Conservation (phyloP, 495 filamentous ascomycete species). For the Polyplosphaeria fusca region DNA sequence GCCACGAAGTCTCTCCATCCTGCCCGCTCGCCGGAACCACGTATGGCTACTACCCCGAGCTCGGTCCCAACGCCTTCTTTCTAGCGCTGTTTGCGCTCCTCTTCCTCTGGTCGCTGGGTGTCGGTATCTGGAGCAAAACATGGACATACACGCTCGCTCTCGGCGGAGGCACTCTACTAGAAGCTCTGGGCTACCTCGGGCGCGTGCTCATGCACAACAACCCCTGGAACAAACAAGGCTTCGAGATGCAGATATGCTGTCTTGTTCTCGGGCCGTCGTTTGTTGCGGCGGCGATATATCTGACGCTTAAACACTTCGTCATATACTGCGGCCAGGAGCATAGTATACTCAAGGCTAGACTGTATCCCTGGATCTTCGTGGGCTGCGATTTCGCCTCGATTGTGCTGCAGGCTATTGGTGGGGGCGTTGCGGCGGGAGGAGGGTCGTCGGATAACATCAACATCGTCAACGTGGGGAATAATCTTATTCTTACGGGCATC, state of each 20-base stretch:
- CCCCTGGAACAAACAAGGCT: constrained; percentile 37
- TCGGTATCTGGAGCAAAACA: no score
- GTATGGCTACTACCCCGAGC: constrained; percentile 13
- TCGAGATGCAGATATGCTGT: constrained; percentile 41
- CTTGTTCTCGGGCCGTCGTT: constrained; percentile 55
- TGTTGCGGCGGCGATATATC: constrained; percentile 56
- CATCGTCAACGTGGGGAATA: constrained; percentile 29
- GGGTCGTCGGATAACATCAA: no score
- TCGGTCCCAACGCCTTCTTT: constrained; percentile 11
- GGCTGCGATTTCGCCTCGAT: constrained; percentile 49
- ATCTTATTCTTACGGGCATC: constrained; percentile 36
- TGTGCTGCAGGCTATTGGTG: no score
- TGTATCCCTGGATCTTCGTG: constrained; percentile 52
- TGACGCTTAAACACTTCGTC: constrained; percentile 47
- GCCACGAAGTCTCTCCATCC: background rate
- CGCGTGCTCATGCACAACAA: constrained; percentile 44
- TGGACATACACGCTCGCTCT: background rate
- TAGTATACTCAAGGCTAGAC: constrained; percentile 49
- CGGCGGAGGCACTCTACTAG: constrained; percentile 37
- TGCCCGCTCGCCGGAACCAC: constrained; percentile 12
- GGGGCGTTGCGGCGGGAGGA: no score
- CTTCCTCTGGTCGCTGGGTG: background rate
- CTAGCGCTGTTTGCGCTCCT: constrained; percentile 2
- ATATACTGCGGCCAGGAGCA: constrained; percentile 44
- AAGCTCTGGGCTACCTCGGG: constrained; percentile 47